Conservation (phyloP, 441 rosid genomes). For the Daphne laureola region DNA sequence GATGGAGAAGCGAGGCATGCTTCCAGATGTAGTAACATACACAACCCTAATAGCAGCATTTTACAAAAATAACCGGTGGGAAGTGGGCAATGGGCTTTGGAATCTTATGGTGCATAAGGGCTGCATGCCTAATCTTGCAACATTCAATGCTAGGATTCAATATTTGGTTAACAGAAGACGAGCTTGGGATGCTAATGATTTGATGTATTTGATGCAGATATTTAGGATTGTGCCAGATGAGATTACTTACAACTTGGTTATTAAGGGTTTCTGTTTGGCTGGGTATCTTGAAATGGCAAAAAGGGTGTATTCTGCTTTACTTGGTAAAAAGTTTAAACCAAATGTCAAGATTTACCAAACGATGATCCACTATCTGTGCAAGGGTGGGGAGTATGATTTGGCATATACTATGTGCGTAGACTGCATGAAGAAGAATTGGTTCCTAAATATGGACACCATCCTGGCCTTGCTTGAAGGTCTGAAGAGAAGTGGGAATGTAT, state of each 20-base stretch:
- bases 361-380: constrained; percentile 71
- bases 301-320: constrained; percentile 59
- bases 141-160: constrained; percentile 71
- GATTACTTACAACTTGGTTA: constrained; percentile 67
- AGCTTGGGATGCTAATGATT: constrained; percentile 63
- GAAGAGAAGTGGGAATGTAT: constrained; percentile 33
- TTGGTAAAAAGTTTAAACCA: constrained; percentile 32
- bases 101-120: constrained; percentile 69
- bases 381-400: constrained; percentile 48
- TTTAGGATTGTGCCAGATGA: constrained; percentile 49
- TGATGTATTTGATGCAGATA: constrained; percentile 50
- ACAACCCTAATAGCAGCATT: constrained; percentile 64
- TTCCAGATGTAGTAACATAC: constrained; percentile 60
- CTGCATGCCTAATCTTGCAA: constrained; percentile 59
- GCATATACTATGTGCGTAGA: constrained; percentile 64
- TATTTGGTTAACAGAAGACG: constrained; percentile 46
- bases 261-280: constrained; percentile 65
- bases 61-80: constrained; percentile 38
- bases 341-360: constrained; percentile 72
- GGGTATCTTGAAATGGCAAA: constrained; percentile 71
- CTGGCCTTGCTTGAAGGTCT: constrained; percentile 48
- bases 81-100: constrained; percentile 71
- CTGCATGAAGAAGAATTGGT: constrained; percentile 57
- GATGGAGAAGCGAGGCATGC: constrained; percentile 52
- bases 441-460: constrained; percentile 51